A percentile compares a stretch with the other conserved stretches of the same genome.
These are phyloP conservation scores for Mastigamoeba balamuthi DNA, from an alignment of 78 protist species.

Conservation along the genomic window DNA sequence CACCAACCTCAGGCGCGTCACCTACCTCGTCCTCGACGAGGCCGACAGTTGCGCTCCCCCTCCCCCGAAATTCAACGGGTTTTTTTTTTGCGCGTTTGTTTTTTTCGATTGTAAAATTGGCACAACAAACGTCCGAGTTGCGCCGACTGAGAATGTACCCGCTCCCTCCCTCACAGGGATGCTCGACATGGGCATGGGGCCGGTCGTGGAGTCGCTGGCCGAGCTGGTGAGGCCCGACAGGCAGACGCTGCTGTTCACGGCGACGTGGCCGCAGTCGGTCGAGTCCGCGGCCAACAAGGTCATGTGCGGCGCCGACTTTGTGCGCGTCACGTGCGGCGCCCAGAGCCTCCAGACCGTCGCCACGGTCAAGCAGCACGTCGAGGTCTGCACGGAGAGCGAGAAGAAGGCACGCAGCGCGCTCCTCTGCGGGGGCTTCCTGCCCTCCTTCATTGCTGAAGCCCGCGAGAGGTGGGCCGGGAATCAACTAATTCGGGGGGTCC, in stretches of 20 bases:
- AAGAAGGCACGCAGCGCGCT: too few species aligned
- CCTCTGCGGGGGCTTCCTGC: too few species aligned
- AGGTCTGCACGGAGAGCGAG: not conserved
- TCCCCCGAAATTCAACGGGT: not conserved
- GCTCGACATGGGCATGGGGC: constrained; percentile 88
- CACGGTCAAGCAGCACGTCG: constrained; percentile 41
- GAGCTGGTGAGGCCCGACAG: constrained; percentile 74
- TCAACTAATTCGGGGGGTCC: too few species aligned
- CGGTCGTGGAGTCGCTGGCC: constrained; percentile 67
- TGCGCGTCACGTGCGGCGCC: constrained; percentile 22
- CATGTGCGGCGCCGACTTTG: constrained; percentile 11
- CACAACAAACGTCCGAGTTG: too few species aligned
- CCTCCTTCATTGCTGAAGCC: too few species aligned
- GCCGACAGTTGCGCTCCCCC: constrained; percentile 66
- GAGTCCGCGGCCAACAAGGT: not conserved
- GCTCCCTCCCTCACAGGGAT: too few species aligned
- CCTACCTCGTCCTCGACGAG: constrained; percentile 96
- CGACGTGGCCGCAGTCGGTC: constrained; percentile 95
- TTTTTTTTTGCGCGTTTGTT: too few species aligned
- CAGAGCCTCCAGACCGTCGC: constrained; percentile 36
- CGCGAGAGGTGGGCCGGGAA: too few species aligned
- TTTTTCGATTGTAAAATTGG: too few species aligned
- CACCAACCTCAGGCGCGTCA: constrained; percentile 67
- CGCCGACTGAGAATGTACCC: too few species aligned
- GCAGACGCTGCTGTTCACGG: constrained; percentile 97